Evolutionary conservation across 1,284 basidiomycete genomes (phyloP), one percentile per base, ranked within the genome.

Genomic region (Pseudozyma thailandica): DNA sequence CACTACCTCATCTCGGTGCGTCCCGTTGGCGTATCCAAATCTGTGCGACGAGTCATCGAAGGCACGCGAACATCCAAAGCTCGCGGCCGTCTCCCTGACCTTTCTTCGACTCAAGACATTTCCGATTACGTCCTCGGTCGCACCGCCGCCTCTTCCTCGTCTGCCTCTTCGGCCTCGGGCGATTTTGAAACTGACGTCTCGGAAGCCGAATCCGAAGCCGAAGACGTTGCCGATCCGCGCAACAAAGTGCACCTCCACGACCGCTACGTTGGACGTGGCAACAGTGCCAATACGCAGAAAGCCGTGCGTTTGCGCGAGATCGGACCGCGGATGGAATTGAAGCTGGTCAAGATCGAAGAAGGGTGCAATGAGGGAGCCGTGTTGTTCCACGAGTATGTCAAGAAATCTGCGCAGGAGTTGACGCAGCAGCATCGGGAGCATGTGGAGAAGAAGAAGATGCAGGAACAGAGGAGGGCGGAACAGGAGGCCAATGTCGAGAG

Each of bases 1-100:
- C 95, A 99, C 85, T 98, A 91, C 83, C 87, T 94, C 75, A 98
- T 99, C 85, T 91, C 92, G 9, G 92, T 99, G 55, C 93, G 94
- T 78, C 91, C 94, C 1, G 92, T 94, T 79, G 95, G 95, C 48
- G 90, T 98, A 18, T 95, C 94, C 16, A 90, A 90, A 80, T 90
- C 93, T 54, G 91, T 99, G n/a, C 89, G 94, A 10, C 90, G 90
- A 68, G 87, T 98, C 27, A 87, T 99, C 50, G 92, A 92, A 80
- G 90, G 90, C 51, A 85, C 85, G 28, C 78, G 85, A 9, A 81
- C 83, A 42, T 54, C 21, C 28, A 42, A 23, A 35, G 44, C 43
- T 16, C 58, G 58, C 45, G 62, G 30, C 5, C 56, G 51, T 16
- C 73, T 92, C 21, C 86, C 94, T 25, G 89, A 98, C 83, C 88